Conservation (phyloP, 2,329 filamentous ascomycete species). For the Cryphonectria parasitica region DNA sequence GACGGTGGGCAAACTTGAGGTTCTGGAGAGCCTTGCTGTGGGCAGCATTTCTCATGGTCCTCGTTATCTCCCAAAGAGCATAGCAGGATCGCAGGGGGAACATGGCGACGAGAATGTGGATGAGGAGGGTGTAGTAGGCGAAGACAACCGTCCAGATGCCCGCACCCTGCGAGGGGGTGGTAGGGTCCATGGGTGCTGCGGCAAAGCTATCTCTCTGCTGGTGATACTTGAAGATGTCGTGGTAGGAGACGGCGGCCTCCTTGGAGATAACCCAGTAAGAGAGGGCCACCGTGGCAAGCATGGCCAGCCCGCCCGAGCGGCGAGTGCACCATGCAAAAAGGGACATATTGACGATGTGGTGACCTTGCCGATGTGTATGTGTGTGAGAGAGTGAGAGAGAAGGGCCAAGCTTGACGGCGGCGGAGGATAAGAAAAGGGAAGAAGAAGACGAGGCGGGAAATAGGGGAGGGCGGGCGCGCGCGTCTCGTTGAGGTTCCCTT, state of each 20-base stretch:
- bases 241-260: constrained; percentile 48
- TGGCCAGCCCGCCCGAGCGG: constrained; percentile 59
- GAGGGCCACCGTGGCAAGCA: constrained; percentile 52
- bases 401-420: constrained; percentile 30
- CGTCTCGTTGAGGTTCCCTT: constrained; percentile 25
- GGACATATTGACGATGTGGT: constrained; percentile 47
- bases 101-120: constrained; percentile 65
- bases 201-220: constrained; percentile 46
- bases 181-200: constrained; percentile 39
- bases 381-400: constrained; percentile 30
- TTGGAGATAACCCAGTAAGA: constrained; percentile 60
- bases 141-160: constrained; percentile 59
- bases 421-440: constrained; percentile 14
- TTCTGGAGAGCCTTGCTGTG: constrained; percentile 51
- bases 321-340: constrained; percentile 58
- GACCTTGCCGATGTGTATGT: constrained; percentile 22
- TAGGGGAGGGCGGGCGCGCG: constrained; percentile 15
- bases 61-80: constrained; percentile 62
- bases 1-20: constrained; percentile 51
- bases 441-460: neutral
- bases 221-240: constrained; percentile 47
- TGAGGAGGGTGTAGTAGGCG: constrained; percentile 66
- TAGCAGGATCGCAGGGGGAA: constrained; percentile 68
- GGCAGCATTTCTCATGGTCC: constrained; percentile 50
- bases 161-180: constrained; percentile 42